Base-by-base conservation (phyloP, 768 basidiomycete genomes). In the Kwoniella mangroviensis region DNA sequence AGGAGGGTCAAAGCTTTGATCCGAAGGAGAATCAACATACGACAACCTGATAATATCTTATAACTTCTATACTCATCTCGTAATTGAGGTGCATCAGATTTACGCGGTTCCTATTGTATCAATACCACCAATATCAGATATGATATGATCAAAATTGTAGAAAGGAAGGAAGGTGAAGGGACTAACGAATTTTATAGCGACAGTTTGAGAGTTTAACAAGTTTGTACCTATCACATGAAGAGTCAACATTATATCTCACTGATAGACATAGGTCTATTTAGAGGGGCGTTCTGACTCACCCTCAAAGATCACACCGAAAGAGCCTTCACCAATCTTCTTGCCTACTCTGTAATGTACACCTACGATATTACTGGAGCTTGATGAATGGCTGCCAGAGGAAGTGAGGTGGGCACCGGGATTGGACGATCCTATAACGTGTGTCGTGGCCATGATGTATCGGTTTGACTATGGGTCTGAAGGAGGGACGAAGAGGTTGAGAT, bases 171-270 rank as follows among this genome's bases (percentile, higher is more conserved):
- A 63, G 54, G 55, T 65, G 75, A 21, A 19, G 57, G 57, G 49
- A 89, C 95, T 85, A 81, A 98, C 97, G 88, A 99, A 99, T 87
- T 99, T 99, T 90, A 99, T 98, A 73, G 97, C 97, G 71, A 98
- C 96, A 11, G 94, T 95, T 86, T 96, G 94, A 3, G 92, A 94
- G 87, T 99, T 99, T 85, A 98, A 89, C 41, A 99, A 87, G 82
- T 99, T 99, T 9, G 94, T 96, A 28, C 96, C 96, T 98, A 80
- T 59, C 21, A n/a, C 11, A 22, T 62, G 40, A 41, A 53, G 43
- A 40, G 42, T 69, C 41, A 28, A 22, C 40, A 68, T 26, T 40
- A 28, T 19, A 26, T 63, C 22, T 45, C 43, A 49, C 17, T 19
- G 56, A 55, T 60, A 72, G 77, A n/a, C 68, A 90, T 92, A 92